Evolutionary conservation across 2,329 filamentous ascomycete species (phyloP).

Genomic region (Chaetomium olivaceum): DNA sequence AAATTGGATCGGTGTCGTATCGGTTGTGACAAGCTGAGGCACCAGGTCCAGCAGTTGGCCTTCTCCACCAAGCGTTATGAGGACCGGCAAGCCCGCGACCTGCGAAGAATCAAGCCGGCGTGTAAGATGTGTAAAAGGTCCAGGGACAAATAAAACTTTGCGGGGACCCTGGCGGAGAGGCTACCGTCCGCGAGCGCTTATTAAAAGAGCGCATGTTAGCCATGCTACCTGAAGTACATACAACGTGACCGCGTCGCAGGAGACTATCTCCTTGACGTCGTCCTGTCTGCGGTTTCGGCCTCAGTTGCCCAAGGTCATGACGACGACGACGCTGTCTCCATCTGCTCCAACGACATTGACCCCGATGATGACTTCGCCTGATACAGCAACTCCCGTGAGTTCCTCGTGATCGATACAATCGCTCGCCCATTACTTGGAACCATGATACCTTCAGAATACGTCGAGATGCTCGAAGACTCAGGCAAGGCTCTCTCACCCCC

Average conservation of each 20-base stretch:
- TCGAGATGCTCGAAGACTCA: background rate
- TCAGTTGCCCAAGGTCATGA: background rate
- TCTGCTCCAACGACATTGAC: background rate
- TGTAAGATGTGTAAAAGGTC: background rate
- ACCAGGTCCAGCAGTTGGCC: too few species aligned
- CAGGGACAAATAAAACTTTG: background rate
- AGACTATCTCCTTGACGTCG: background rate
- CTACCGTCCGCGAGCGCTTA: background rate
- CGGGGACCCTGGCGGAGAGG: background rate
- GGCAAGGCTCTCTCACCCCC: too few species aligned
- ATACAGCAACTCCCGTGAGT: background rate
- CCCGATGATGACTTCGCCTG: background rate
- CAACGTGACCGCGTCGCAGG: background rate
- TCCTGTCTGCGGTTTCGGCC: too few species aligned
- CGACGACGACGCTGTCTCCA: background rate
- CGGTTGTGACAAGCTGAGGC: background rate
- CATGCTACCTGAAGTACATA: background rate
- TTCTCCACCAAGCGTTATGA: background rate
- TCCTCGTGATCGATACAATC: background rate
- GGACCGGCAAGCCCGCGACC: background rate
- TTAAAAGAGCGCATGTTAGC: background rate
- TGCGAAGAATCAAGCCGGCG: background rate
- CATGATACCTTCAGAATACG: background rate
- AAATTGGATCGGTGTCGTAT: too few species aligned
- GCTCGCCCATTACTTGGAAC: background rate